These are phyloP conservation scores for Phytopythium mirpurense DNA, from an alignment of 352 stramenopile genomes.

Conservation along the genomic window DNA sequence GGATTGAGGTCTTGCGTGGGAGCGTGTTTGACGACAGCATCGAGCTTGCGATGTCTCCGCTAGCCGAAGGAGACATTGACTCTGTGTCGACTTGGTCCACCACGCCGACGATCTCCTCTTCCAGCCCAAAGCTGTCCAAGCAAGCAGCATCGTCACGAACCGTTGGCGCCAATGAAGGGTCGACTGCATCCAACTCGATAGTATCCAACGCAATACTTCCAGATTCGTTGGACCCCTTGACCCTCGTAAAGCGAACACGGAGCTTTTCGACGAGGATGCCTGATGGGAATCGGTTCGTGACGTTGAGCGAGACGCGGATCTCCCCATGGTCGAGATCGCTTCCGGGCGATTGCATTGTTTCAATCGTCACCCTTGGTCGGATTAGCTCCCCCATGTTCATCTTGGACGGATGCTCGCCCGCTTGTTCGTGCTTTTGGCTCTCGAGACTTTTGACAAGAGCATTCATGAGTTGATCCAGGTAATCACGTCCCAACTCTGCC, in stretches of 20 bases:
- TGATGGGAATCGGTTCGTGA: slow-evolving; percentile 55
- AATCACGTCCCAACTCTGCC: slow-evolving; percentile 35
- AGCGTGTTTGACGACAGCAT: background rate
- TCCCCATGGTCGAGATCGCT: slow-evolving; percentile 46
- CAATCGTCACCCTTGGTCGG: slow-evolving; percentile 33
- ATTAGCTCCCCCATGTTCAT: slow-evolving; percentile 59
- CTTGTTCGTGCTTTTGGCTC: slow-evolving; percentile 1
- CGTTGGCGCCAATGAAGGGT: background rate
- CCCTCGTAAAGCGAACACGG: slow-evolving; percentile 31
- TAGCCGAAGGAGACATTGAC: background rate
- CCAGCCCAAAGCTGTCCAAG: slow-evolving; percentile 16
- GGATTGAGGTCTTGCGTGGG: background rate
- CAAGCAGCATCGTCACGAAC: background rate
- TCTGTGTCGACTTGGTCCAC: background rate
- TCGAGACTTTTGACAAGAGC: slow-evolving; percentile 40
- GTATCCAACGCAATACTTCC: background rate
- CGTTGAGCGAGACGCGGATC: slow-evolving; percentile 42
- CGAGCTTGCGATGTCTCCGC: background rate
- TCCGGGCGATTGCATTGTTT: slow-evolving; percentile 45
- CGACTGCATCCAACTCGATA: background rate
- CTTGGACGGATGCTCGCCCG: background rate
- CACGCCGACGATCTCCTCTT: background rate
- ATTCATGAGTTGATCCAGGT: slow-evolving; percentile 43
- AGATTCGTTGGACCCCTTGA: background rate
- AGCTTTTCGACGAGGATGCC: slow-evolving; percentile 56